Evolutionary conservation across 2,329 filamentous ascomycete species (phyloP), one percentile per base, ranked within the genome.

Genomic region (Claviceps maximensis): DNA sequence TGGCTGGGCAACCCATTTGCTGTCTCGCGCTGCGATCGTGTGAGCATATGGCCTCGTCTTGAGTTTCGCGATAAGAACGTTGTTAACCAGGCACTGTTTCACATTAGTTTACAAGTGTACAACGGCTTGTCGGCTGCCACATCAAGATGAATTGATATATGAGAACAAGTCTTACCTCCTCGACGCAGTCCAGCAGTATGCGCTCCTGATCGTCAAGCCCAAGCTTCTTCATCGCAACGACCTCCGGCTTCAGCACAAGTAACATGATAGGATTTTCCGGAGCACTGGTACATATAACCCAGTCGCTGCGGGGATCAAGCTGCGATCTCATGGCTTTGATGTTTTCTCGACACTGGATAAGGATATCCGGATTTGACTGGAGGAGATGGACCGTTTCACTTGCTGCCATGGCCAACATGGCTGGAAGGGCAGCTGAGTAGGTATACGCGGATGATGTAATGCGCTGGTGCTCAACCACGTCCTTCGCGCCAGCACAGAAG

Each of bases 381-480:
- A 98, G 75, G 59, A 97, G 73, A 53, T 83, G 83, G 54, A 97
- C 78, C 1, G 89, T 91, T 71, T 96, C 93, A 65, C 88, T 95
- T 1, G 91, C 89, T 0, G 90, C 96, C n/a, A 94, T 95, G 19
- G 93, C 89, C 51, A 95, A 75, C 74, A 98, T 86, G 21, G 93
- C 93, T 4, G 93, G 93, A 36, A 98, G 76, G 7, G 93, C 93
- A 2, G 93, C 93, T 29, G 91, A 97, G 72, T 89, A 98, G 3
- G 93, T 97, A 68, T 97, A 98, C 0, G 91, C 86, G 1, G 87
- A 83, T 4, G 91, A 88, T 9, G 87, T 89, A 63, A 98, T 90
- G 59, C 93, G 89, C 71, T 98, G 93, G 65, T 98, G 93, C 67
- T 94, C 88, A 19, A 97, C 87, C 19, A 97, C 90, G 65, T 96